Evolutionary conservation across 2,329 filamentous ascomycete species (phyloP).

Genomic region (Colletotrichum liaoningense): DNA sequence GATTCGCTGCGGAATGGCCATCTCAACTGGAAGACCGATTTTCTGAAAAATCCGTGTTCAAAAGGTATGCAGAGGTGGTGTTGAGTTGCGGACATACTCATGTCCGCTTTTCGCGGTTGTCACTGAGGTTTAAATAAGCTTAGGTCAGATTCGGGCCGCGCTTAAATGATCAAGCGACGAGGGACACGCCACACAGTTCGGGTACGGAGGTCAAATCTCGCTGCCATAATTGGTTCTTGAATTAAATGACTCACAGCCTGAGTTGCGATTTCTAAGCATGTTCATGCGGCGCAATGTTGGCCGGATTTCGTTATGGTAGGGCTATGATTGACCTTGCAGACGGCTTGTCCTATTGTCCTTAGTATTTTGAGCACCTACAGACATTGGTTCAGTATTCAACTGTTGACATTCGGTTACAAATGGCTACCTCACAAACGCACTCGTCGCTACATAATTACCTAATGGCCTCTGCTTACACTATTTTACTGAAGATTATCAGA

Average conservation of each 20-base stretch:
- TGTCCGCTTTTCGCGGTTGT: not conserved
- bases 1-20: conserved; percentile 40
- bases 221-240: not conserved
- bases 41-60: too few relatives aligned
- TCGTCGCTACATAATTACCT: too few relatives aligned
- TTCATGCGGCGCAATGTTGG: not conserved
- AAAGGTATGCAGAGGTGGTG: not conserved
- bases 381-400: too few relatives aligned
- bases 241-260: not conserved
- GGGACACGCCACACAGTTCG: not conserved
- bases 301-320: not conserved
- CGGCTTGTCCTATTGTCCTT: too few relatives aligned
- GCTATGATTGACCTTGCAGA: too few relatives aligned
- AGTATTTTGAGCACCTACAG: too few relatives aligned
- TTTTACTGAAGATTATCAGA: too few relatives aligned
- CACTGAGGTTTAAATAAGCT: not conserved
- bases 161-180: not conserved
- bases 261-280: not conserved
- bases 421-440: too few relatives aligned
- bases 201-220: not conserved
- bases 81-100: not conserved
- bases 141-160: not conserved
- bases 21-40: too few relatives aligned
- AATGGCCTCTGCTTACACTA: too few relatives aligned
- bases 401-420: too few relatives aligned